Percentiles rank a stretch among this genome's conserved stretches.
These are phyloP conservation scores for Gymnopus androsaceus DNA, from an alignment of 1,284 basidiomycete genomes.

Conservation along the genomic window DNA sequence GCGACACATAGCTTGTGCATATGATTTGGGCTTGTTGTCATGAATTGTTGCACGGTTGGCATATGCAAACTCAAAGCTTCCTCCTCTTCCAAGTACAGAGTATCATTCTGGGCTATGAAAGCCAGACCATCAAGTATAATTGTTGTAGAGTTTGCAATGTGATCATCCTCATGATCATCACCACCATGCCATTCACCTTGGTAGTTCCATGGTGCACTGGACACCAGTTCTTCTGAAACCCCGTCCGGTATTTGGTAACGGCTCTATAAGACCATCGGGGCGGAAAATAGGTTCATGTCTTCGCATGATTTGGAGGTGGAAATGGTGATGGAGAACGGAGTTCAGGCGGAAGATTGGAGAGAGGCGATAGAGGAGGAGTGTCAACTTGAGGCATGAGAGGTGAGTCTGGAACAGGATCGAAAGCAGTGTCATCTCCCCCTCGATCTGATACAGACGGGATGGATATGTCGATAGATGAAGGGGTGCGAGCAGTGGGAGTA, in stretches of 20 bases:
- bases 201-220: too few species aligned
- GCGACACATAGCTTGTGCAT: too few species aligned
- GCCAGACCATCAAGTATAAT: too few species aligned
- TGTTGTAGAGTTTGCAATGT: too few species aligned
- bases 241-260: conserved; percentile 9
- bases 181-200: too few species aligned
- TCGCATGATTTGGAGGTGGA: conserved; percentile 5
- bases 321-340: background rate
- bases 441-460: conserved; percentile 3
- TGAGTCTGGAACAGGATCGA: background rate
- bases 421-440: conserved; percentile 12
- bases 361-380: conserved; percentile 11
- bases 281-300: conserved; percentile 2
- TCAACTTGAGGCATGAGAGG: conserved; percentile 2
- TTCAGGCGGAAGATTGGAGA: background rate
- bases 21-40: too few species aligned
- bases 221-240: too few species aligned
- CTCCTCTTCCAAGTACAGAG: too few species aligned
- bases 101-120: too few species aligned
- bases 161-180: too few species aligned
- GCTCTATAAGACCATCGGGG: conserved; percentile 6
- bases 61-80: too few species aligned
- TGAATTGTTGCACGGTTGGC: too few species aligned
- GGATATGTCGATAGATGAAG: background rate
- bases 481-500: conserved; percentile 10